A percentile compares a stretch with the other conserved stretches of the same genome.
These are phyloP conservation scores for Datisca glomerata DNA, from an alignment of 306 rosid species.

Conservation along the genomic window DNA sequence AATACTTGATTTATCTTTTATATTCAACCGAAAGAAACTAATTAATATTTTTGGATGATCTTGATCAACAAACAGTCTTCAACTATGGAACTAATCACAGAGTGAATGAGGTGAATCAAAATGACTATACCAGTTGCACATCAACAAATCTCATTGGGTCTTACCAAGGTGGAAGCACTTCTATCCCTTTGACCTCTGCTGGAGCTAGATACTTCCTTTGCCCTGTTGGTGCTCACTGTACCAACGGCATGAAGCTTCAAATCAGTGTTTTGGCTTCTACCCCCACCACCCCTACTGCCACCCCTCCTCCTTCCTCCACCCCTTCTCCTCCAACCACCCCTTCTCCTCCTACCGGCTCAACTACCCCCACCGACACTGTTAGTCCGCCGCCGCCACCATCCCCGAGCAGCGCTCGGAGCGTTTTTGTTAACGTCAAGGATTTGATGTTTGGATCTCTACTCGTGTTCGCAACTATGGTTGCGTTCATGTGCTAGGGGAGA, in stretches of 20 bases:
- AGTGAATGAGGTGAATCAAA: constrained; percentile 26
- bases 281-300: constrained; percentile 15
- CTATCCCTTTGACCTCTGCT: constrained; percentile 10
- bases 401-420: constrained; percentile 13
- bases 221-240: constrained; percentile 35
- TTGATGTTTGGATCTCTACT: constrained; percentile 27
- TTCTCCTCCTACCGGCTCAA: constrained; percentile 8
- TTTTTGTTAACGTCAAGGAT: constrained; percentile 13
- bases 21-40: neutral
- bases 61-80: constrained; percentile 34
- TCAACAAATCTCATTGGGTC: constrained; percentile 14
- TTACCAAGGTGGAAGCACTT: constrained; percentile 19
- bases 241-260: constrained; percentile 42
- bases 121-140: constrained; percentile 25
- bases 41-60: neutral
- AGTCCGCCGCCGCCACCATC: constrained; percentile 28
- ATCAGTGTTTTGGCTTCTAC: constrained; percentile 33
- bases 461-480: constrained; percentile 20
- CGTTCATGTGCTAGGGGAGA: constrained; percentile 48
- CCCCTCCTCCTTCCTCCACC: constrained; percentile 5
- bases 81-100: constrained; percentile 23
- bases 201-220: constrained; percentile 47
- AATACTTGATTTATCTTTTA: too few species aligned
- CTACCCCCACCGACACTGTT: too few species aligned
- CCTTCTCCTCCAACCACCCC: constrained; percentile 12